These are phyloP conservation scores for Debaryomyces udenii DNA, from an alignment of 1,139 yeast genomes.

Conservation along the genomic window DNA sequence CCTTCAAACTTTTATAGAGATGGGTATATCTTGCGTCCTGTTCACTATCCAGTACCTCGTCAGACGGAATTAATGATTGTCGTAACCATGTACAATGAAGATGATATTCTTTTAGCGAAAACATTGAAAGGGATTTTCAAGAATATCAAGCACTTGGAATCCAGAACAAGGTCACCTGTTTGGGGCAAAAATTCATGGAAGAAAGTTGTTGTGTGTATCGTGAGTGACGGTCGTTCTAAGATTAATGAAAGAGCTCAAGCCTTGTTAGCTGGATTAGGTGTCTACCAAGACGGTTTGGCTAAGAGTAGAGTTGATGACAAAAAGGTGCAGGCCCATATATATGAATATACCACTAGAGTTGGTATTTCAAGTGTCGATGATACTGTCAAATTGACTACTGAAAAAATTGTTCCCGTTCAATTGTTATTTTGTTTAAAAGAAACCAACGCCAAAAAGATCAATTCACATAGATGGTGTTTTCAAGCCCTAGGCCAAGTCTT, in stretches of 20 bases:
- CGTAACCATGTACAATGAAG: slow-evolving; percentile 53
- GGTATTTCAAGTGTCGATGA: slow-evolving; percentile 51
- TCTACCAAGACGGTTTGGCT: slow-evolving; percentile 53
- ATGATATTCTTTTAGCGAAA: slow-evolving; percentile 48
- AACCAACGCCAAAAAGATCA: slow-evolving; percentile 50
- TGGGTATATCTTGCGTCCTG: slow-evolving; percentile 49
- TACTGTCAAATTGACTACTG: slow-evolving; percentile 51
- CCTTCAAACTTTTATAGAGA: slow-evolving; percentile 51
- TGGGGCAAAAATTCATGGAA: slow-evolving; percentile 58
- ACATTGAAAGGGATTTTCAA: slow-evolving; percentile 53
- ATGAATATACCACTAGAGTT: slow-evolving; percentile 52
- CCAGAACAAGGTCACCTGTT: slow-evolving; percentile 42
- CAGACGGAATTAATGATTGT: slow-evolving; percentile 52
- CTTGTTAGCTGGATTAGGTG: slow-evolving; percentile 50
- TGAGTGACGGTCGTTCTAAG: slow-evolving; percentile 52
- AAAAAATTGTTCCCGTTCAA: slow-evolving; percentile 52
- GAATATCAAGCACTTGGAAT: slow-evolving; percentile 50
- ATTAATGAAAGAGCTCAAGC: slow-evolving; percentile 54
- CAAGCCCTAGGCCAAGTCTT: slow-evolving; percentile 51
- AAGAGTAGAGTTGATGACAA: slow-evolving; percentile 51
- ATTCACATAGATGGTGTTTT: slow-evolving; percentile 55
- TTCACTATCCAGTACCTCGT: slow-evolving; percentile 49
- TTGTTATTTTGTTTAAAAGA: slow-evolving; percentile 51
- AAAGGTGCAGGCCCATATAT: slow-evolving; percentile 50
- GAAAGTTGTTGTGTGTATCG: slow-evolving; percentile 51